phyloP scores from a whole-genome alignment of 1,139 yeast species.

The Candida sanyaensis region DNA sequence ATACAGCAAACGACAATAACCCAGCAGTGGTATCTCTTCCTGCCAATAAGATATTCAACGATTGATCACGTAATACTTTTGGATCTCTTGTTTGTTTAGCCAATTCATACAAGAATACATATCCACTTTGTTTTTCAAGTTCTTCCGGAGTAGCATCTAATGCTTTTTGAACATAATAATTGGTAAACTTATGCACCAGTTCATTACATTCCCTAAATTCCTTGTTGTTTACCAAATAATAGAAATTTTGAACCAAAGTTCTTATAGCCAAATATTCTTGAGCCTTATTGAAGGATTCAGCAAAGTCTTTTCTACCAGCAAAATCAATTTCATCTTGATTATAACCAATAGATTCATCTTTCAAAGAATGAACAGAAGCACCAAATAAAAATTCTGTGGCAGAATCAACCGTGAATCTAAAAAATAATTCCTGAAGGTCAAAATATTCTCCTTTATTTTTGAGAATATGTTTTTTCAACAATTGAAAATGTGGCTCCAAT shows the following conservation, averaged over 20 bases:
- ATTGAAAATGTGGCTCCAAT: slow-evolving; percentile 44
- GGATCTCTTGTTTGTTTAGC: slow-evolving; percentile 48
- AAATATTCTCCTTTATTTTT: slow-evolving; percentile 24
- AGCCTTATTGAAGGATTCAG: slow-evolving; percentile 30
- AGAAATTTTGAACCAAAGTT: slow-evolving; percentile 29
- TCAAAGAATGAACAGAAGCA: slow-evolving; percentile 31
- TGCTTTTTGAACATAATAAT: slow-evolving; percentile 30
- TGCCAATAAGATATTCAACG: slow-evolving; percentile 46
- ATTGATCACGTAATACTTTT: slow-evolving; percentile 42
- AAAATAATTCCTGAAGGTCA: slow-evolving; percentile 40
- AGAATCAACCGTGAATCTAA: slow-evolving; percentile 40
- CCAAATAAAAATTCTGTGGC: slow-evolving; percentile 46
- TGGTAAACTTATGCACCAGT: slow-evolving; percentile 31
- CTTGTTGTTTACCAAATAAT: slow-evolving; percentile 24
- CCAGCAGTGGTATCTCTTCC: slow-evolving; percentile 54
- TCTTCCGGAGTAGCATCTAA: slow-evolving; percentile 26
- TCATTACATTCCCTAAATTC: slow-evolving; percentile 22
- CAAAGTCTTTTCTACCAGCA: slow-evolving; percentile 24
- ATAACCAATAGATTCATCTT: slow-evolving; percentile 30
- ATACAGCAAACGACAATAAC: slow-evolving; percentile 42
- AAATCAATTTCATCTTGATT: slow-evolving; percentile 18
- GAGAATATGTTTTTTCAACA: slow-evolving; percentile 34
- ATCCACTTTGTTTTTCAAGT: slow-evolving; percentile 30
- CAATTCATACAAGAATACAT: slow-evolving; percentile 46
- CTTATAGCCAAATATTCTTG: slow-evolving; percentile 32